A percentile compares a stretch with the other conserved stretches of the same genome.
These are phyloP conservation scores for Blastocystis sp. DNA, from an alignment of 352 stramenopile species.

Conservation along the genomic window DNA sequence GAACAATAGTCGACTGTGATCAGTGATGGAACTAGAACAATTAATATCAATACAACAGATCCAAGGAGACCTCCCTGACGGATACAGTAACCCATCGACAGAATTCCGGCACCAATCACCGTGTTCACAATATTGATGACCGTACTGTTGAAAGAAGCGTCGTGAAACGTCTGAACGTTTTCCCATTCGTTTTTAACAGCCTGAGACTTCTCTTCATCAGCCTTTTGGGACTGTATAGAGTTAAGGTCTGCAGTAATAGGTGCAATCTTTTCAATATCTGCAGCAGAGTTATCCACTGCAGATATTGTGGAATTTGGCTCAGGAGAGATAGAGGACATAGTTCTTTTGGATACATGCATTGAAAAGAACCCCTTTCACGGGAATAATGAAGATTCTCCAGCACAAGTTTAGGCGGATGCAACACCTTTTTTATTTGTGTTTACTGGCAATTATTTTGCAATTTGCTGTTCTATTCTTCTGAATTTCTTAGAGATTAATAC, in stretches of 20 bases:
- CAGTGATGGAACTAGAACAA: background rate
- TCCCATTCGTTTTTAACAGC: background rate
- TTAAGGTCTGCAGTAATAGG: background rate
- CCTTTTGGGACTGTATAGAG: background rate
- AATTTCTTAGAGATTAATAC: too few species aligned
- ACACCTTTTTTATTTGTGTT: too few species aligned
- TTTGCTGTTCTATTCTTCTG: too few species aligned
- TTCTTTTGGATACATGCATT: too few species aligned
- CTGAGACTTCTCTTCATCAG: background rate
- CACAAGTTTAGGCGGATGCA: too few species aligned
- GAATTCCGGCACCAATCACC: background rate
- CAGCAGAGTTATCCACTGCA: too few species aligned
- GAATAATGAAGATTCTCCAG: too few species aligned
- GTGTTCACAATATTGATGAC: slow-evolving; percentile 18
- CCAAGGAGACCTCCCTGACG: background rate
- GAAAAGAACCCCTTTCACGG: too few species aligned
- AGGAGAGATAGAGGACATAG: too few species aligned
- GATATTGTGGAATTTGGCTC: too few species aligned
- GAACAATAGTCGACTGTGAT: background rate
- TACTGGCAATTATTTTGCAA: too few species aligned
- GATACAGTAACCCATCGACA: background rate
- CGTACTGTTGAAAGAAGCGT: background rate
- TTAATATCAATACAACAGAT: background rate
- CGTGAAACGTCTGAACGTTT: background rate
- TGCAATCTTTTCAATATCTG: background rate